These are phyloP conservation scores for Naganishia albida DNA, from an alignment of 1,284 basidiomycete genomes.

Conservation along the genomic window DNA sequence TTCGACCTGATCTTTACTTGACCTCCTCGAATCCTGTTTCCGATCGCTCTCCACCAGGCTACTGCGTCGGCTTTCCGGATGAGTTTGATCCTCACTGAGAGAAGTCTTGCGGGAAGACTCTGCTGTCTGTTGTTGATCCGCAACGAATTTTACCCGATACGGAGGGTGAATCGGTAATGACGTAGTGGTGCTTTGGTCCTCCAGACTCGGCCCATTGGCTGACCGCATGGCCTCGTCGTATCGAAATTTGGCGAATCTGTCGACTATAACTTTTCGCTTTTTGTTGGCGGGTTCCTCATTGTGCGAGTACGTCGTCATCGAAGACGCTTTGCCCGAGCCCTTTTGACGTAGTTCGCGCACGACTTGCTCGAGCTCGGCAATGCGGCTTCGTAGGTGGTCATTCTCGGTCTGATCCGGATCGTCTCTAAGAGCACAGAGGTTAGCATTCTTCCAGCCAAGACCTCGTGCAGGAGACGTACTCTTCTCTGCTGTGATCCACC, in stretches of 20 bases:
- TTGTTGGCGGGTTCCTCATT: conserved; percentile 32
- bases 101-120: conserved; percentile 20
- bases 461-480: conserved; percentile 57
- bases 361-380: conserved; percentile 84
- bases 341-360: conserved; percentile 65
- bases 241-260: conserved; percentile 51
- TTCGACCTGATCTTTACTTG: conserved; percentile 21
- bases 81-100: conserved; percentile 2
- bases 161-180: conserved; percentile 1
- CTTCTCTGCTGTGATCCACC: conserved; percentile 78
- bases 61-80: background rate
- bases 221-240: conserved; percentile 44
- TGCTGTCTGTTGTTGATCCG: background rate
- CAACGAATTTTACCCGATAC: background rate
- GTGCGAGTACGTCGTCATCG: background rate
- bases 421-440: conserved; percentile 60
- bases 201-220: conserved; percentile 4
- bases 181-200: conserved; percentile 10
- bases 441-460: background rate
- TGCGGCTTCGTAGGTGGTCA: conserved; percentile 75
- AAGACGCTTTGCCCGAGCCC: conserved; percentile 31
- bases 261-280: conserved; percentile 49
- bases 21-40: conserved; percentile 5
- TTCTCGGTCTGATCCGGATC: conserved; percentile 79
- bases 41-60: conserved; percentile 1